phyloP scores from a whole-genome alignment of 768 basidiomycete genomes.

The Tulasnella sp. region DNA sequence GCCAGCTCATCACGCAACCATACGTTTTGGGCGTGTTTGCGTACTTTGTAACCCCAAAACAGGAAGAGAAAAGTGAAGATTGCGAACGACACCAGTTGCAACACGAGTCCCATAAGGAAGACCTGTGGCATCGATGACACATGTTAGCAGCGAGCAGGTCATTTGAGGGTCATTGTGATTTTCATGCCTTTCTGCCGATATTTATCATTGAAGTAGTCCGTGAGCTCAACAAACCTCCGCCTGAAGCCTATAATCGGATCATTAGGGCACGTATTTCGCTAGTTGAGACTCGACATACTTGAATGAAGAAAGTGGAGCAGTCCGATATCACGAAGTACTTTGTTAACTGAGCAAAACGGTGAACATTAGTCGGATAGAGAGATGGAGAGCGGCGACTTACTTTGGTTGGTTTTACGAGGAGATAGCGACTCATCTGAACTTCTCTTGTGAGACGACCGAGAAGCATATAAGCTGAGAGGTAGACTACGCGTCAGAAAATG shows the following conservation, averaged over 20 bases:
- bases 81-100: constrained; percentile 40
- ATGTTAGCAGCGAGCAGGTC: not conserved
- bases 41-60: constrained; percentile 24
- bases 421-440: constrained; percentile 36
- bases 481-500: not conserved
- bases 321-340: constrained; percentile 51
- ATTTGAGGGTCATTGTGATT: not conserved
- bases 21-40: constrained; percentile 29
- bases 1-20: constrained; percentile 32
- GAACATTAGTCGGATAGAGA: too few species aligned
- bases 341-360: constrained; percentile 23
- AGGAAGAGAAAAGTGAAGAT: constrained; percentile 18
- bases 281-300: constrained; percentile 30
- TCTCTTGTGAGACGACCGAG: constrained; percentile 48
- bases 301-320: constrained; percentile 53
- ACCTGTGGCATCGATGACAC: constrained; percentile 27
- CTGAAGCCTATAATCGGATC: constrained; percentile 34
- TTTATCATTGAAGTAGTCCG: constrained; percentile 25
- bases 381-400: constrained; percentile 24
- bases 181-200: constrained; percentile 30
- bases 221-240: constrained; percentile 38
- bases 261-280: constrained; percentile 6
- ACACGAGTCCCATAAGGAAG: constrained; percentile 45
- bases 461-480: constrained; percentile 45
- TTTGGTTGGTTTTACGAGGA: constrained; percentile 38